Base-by-base conservation (phyloP, 106 monocot species). In the Amphibolis antarctica region DNA sequence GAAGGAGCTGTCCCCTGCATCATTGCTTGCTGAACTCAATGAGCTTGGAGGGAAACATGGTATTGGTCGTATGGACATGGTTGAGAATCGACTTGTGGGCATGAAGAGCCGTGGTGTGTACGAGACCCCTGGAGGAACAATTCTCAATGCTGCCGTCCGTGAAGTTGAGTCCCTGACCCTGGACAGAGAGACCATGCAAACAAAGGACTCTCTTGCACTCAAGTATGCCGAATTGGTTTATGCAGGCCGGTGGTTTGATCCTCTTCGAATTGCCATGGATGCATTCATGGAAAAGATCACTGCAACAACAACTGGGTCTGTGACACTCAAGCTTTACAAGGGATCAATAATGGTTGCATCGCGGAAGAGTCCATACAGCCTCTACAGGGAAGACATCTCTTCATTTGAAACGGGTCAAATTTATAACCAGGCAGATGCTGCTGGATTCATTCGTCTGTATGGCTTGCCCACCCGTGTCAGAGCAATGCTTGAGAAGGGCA, bases 101-200 rank as follows among this genome's bases (percentile, higher is more conserved):
- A 90, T 98, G 90, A 90, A 98, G 76, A 84, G 83, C 31, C 90
- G 96, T 3, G 96, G 96, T 1, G 86, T 90, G 55, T 98, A 98
- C 1, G 96, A 98, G 67, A 98, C 96, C 2, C 96, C 96, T 0
- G 96, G 96, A 14, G 96, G 96, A 53, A 98, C 96, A 29, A 86
- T 98, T 29, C 73, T 90, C 62, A 76, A 44, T 43, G 42, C 81
- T 0, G 96, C 86, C 2, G 84, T 66, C 17, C 84, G 82, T 6
- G 96, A 90, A 48, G 84, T 96, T 10, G 96, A 96, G 61, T 84
- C 89, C 10, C 30, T 96, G 42, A 96, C 89, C 0, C 86, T 96
- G 14, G 96, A 96, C 55, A 81, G 96, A 0, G 86, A 86, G 43
- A 63, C 82, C 42, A 78, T 96, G 62, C 89, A 86, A 71, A 44